Evolutionary conservation across 2,329 filamentous ascomycete species (phyloP), one percentile per base, ranked within the genome.

Genomic region (Talaromyces piceae): DNA sequence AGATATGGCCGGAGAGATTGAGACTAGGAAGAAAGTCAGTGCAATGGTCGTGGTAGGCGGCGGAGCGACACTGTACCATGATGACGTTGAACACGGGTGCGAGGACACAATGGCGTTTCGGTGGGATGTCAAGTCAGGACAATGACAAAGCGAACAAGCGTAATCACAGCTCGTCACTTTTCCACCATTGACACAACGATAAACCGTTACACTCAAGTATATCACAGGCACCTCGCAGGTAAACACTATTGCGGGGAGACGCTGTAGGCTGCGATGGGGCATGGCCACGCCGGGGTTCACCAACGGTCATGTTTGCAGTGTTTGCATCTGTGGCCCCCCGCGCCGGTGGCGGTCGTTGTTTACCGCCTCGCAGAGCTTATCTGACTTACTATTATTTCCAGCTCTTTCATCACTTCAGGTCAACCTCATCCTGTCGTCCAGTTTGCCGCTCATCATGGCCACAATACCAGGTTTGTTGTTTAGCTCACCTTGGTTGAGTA

Each of bases 1-100:
- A 96, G 87, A 75, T 97, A 96, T 52, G 91, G 91, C 58, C 91
- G 88, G 67, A 97, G 81, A 59, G 91, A 95, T 90, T 96, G 91
- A 68, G 91, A 96, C 93, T 84, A 63, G 37, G 49, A 54, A 28
- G n/a, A n/a, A 25, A 23, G 39, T 43, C 22, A 43, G 22, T 43
- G 22, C 20, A 43, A 25, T 26, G 23, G 1, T 12, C 23, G n/a
- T 43, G 13, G 8, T 16, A 12, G n/a, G n/a, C 13, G 18, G 20
- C 18, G 9, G 23, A 5, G 25, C 6, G n/a, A 43, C 39, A 43
- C 39, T 13, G 23, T 45, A 46, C 44, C 25, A 46, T 46, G 44
- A 45, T 45, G 44, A 28, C 27, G 41, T 25, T 51, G 44, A n/a
- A 31, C n/a, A 18, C 33, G 16, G 33, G 9, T 6, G 7, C n/a